Evolutionary conservation across 805 yeast species (phyloP), one percentile per base, ranked within the genome.

Genomic region (Millerozyma miso): DNA sequence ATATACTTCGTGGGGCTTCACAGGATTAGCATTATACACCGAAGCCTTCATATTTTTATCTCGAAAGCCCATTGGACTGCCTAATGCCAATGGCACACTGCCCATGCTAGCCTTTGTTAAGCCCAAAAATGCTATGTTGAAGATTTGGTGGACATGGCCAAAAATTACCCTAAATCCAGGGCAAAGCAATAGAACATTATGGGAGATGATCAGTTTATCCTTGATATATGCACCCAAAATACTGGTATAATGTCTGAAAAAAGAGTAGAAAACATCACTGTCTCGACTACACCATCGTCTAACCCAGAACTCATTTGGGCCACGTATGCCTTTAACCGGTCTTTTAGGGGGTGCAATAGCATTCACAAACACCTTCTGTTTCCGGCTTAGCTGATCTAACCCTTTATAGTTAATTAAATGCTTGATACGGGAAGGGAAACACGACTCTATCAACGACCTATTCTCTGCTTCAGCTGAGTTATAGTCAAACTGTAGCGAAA

Each of bases 301-400:
- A 7, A 79, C 82, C 88, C 88, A 81, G 19, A 69, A 53, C 4
- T 84, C 86, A 44, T 65, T 73, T 6, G 85, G 80, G 46, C 81
- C 81, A 12, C 67, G 54, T 37, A 80, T 76, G 5, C 83, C 81
- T 26, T 51, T 46, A 2, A 70, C 75, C 3, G 74, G 74, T 39
- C 65, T 71, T 35, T 53, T 52, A 0, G 76, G 76, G 4, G 74
- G 69, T 3, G 63, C 58, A 31, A 69, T 53, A 40, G 71, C 59
- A 48, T 69, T 70, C 33, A 68, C 45, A 34, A 53, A 56, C 7
- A 37, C 45, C 31, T 60, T 53, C 44, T 67, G 63, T 12, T 44
- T 48, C 34, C 50, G 53, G 3, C 54, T 45, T 40, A 57, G 67
- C 38, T 68, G 65, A 12, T 62, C 52, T 35, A 67, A 31, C 4